Evolutionary conservation across 805 yeast genomes (phyloP).

Genomic region (Nakazawaea laoshanensis): DNA sequence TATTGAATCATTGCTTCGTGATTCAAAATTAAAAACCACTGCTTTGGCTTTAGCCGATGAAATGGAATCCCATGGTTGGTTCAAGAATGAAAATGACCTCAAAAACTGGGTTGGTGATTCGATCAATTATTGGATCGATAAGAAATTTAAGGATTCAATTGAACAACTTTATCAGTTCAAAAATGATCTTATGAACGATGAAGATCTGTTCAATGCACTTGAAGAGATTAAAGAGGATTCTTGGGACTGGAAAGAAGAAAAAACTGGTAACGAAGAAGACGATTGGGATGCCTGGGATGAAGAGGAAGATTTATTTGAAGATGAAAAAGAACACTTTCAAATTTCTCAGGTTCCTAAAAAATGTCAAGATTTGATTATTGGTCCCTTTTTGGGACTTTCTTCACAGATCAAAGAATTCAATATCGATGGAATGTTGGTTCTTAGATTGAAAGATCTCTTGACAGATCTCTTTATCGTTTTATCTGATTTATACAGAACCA

Average conservation of each 20-base stretch:
- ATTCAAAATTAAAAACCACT: not conserved
- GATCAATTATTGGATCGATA: conserved; percentile 10
- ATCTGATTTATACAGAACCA: conserved; percentile 11
- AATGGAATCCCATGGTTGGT: conserved; percentile 2
- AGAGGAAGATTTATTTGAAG: conserved; percentile 19
- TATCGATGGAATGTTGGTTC: conserved; percentile 16
- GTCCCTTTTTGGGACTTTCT: conserved; percentile 12
- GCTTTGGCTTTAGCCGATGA: not conserved
- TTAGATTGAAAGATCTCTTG: conserved; percentile 19
- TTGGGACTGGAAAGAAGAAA: conserved; percentile 9
- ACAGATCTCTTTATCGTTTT: conserved; percentile 18
- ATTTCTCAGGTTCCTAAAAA: conserved; percentile 6
- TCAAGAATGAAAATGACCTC: conserved; percentile 7
- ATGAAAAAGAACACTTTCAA: conserved; percentile 10
- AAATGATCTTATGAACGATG: not conserved
- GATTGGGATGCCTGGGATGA: conserved; percentile 21
- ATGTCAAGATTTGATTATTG: conserved; percentile 14
- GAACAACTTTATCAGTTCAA: not conserved
- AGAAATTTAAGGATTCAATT: conserved; percentile 8
- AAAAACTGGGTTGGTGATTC: conserved; percentile 7
- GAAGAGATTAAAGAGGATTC: conserved; percentile 2
- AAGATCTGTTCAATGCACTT: not conserved
- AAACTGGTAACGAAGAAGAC: conserved; percentile 12
- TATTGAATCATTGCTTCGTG: conserved; percentile 7
- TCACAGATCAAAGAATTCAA: conserved; percentile 12